Conservation (phyloP, 345 rosid species). For the Salix caprea region DNA sequence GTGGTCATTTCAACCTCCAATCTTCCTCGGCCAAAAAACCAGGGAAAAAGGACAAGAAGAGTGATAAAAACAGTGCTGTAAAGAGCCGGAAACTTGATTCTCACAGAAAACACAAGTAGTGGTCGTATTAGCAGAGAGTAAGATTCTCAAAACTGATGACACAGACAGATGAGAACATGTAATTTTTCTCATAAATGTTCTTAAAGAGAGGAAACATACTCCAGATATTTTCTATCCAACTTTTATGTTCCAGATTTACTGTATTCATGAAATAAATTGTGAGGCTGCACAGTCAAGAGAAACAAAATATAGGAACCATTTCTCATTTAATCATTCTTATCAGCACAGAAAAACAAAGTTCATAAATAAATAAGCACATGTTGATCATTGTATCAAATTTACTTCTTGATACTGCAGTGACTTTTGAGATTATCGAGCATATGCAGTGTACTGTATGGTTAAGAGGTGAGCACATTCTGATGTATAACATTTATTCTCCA, state of each 20-base stretch:
- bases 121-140: slow-evolving; percentile 1
- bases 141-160: neutral
- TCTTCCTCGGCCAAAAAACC: slow-evolving; percentile 23
- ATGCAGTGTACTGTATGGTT: no score
- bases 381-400: neutral
- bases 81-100: slow-evolving; percentile 13
- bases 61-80: slow-evolving; percentile 17
- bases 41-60: slow-evolving; percentile 29
- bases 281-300: neutral
- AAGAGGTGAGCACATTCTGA: no score
- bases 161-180: neutral
- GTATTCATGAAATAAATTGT: neutral
- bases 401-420: neutral
- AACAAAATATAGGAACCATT: neutral
- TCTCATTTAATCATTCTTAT: neutral
- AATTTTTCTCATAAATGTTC: slow-evolving; percentile 3
- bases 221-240: neutral
- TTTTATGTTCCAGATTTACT: neutral
- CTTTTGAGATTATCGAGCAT: no score
- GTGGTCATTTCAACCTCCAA: slow-evolving; percentile 21
- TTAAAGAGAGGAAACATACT: neutral
- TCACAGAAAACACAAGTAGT: slow-evolving; percentile 23
- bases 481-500: neutral
- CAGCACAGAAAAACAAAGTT: neutral
- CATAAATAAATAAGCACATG: neutral